phyloP scores from a whole-genome alignment of 2,329 filamentous ascomycete genomes.

The Ophiosphaerella narmari region DNA sequence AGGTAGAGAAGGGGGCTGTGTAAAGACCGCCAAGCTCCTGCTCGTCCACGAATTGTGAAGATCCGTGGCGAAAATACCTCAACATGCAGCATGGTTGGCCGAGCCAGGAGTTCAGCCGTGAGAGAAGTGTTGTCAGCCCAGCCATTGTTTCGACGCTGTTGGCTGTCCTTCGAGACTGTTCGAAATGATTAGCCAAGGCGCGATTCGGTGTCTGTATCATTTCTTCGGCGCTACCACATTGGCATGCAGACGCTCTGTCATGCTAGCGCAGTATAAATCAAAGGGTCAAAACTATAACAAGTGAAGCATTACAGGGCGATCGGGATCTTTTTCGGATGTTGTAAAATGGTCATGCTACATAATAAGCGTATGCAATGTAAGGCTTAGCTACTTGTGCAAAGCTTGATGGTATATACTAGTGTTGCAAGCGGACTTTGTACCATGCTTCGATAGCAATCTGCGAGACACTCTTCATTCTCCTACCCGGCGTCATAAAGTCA shows the following conservation, averaged over 20 bases:
- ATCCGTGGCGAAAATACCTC: conserved; percentile 6
- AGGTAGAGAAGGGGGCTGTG: conserved; percentile 25
- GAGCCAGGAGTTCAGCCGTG: background rate
- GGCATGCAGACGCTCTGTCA: background rate
- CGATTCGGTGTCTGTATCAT: too few relatives aligned
- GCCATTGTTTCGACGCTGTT: too few relatives aligned
- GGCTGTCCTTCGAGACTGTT: too few relatives aligned
- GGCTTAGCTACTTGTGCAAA: background rate
- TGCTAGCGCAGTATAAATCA: background rate
- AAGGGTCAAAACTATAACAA: background rate
- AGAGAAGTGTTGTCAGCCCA: too few relatives aligned
- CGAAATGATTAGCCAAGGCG: too few relatives aligned
- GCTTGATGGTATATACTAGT: background rate
- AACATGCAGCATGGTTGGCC: background rate
- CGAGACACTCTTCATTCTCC: conserved; percentile 4
- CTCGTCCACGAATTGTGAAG: conserved; percentile 9
- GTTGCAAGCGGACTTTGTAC: conserved; percentile 12
- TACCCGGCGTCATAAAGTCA: conserved; percentile 15
- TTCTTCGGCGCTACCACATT: background rate
- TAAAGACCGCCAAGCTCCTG: conserved; percentile 12
- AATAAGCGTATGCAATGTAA: background rate
- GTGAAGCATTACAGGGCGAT: background rate
- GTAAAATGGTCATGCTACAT: background rate
- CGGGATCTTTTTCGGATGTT: background rate
- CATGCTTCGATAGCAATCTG: conserved; percentile 19